These are phyloP conservation scores for Xylariaceae sp. DNA, from an alignment of 2,329 filamentous ascomycete genomes.

Conservation along the genomic window DNA sequence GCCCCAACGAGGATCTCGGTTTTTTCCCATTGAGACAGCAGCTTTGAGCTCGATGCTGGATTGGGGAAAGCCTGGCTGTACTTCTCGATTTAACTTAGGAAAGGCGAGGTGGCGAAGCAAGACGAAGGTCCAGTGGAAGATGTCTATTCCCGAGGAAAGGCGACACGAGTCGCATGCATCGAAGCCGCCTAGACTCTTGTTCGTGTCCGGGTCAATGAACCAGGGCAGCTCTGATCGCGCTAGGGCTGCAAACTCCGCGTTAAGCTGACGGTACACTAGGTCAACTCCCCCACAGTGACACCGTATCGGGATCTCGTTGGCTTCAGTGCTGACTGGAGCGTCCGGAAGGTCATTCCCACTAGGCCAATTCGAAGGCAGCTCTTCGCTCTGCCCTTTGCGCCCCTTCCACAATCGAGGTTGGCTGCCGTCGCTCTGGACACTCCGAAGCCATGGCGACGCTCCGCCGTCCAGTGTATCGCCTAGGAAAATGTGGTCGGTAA, in stretches of 20 bases:
- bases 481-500: constrained; percentile 50
- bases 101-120: constrained; percentile 49
- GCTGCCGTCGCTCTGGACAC: constrained; percentile 40
- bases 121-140: constrained; percentile 53
- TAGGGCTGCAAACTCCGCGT: constrained; percentile 35
- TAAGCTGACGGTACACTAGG: constrained; percentile 45
- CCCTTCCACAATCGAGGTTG: constrained; percentile 38
- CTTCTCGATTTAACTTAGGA: constrained; percentile 5
- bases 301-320: constrained; percentile 43
- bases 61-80: constrained; percentile 38
- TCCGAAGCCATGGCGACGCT: constrained; percentile 52
- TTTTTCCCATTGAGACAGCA: constrained; percentile 29
- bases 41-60: constrained; percentile 44
- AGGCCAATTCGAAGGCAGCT: constrained; percentile 43
- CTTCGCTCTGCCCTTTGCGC: constrained; percentile 29
- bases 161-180: constrained; percentile 58
- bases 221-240: constrained; percentile 44
- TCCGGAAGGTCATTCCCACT: constrained; percentile 12
- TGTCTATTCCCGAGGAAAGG: constrained; percentile 47
- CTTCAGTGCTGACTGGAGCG: constrained; percentile 24
- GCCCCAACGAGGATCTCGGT: constrained; percentile 46
- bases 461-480: constrained; percentile 60
- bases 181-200: constrained; percentile 47
- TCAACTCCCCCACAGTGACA: constrained; percentile 56
- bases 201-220: constrained; percentile 50